Percentiles rank a stretch among this genome's conserved stretches.
Conservation (phyloP, 75 land plant species). For the Cryptomeria japonica region DNA sequence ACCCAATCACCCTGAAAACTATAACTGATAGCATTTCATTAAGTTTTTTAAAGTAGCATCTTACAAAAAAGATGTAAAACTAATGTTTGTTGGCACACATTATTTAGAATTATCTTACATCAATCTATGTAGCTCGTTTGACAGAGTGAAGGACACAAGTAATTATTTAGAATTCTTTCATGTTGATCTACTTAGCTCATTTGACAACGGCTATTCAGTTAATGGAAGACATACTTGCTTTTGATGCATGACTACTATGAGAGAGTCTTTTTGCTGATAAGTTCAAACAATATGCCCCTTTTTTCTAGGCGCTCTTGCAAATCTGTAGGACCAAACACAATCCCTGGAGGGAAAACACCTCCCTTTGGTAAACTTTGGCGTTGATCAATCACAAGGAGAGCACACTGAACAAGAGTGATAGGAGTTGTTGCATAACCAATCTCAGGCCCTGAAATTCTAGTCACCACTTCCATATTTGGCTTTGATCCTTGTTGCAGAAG, state of each 20-base stretch:
- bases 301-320: constrained; percentile 71
- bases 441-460: constrained; percentile 92
- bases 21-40: background rate
- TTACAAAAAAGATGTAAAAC: background rate
- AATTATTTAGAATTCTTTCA: background rate
- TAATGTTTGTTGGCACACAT: background rate
- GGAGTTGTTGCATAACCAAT: constrained; percentile 92
- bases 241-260: background rate
- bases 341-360: constrained; percentile 85
- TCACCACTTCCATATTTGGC: constrained; percentile 74
- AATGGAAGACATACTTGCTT: background rate
- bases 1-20: background rate
- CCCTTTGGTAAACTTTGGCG: constrained; percentile 78
- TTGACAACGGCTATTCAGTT: background rate
- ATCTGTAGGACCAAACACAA: constrained; percentile 87
- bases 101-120: background rate
- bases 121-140: background rate
- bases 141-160: background rate
- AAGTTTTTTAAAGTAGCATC: background rate
- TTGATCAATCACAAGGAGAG: constrained; percentile 63
- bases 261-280: constrained; percentile 22
- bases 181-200: background rate
- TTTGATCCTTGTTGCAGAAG: constrained; percentile 27
- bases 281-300: constrained; percentile 85
- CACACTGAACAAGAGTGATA: constrained; percentile 83